Evolutionary conservation across 805 yeast genomes (phyloP).

Genomic region (Starmerella stellata): DNA sequence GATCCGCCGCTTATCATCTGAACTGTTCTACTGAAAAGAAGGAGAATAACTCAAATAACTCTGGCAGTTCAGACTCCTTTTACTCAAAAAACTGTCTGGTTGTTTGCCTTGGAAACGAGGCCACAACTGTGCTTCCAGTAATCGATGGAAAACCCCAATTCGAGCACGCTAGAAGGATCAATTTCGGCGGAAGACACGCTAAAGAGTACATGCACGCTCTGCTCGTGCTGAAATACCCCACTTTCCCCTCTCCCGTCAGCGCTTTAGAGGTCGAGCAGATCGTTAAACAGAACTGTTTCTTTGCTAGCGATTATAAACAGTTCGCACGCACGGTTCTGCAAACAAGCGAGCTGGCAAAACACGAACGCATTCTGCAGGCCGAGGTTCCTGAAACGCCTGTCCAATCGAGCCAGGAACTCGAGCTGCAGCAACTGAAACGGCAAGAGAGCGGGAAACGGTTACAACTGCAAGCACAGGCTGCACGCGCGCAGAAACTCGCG

Average conservation of each 20-base stretch:
- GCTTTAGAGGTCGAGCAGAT: slow-evolving; percentile 46
- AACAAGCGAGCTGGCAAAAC: slow-evolving; percentile 41
- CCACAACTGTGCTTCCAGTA: slow-evolving; percentile 70
- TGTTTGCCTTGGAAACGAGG: slow-evolving; percentile 64
- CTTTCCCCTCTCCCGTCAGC: slow-evolving; percentile 61
- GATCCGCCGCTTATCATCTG: slow-evolving; percentile 48
- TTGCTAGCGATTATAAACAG: slow-evolving; percentile 45
- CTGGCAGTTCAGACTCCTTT: slow-evolving; percentile 4
- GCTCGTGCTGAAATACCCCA: slow-evolving; percentile 71
- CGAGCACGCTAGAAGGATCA: slow-evolving; percentile 56
- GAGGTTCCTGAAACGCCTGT: slow-evolving; percentile 38
- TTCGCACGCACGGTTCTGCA: slow-evolving; percentile 44
- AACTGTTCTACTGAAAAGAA: too few species aligned
- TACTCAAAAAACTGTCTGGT: slow-evolving; percentile 40
- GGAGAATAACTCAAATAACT: slow-evolving; percentile 19
- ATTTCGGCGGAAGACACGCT: slow-evolving; percentile 78
- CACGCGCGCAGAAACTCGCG: slow-evolving; percentile 66
- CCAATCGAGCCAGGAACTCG: slow-evolving; percentile 34
- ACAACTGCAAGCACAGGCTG: slow-evolving; percentile 83
- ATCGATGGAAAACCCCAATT: slow-evolving; percentile 48
- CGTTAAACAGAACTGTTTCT: slow-evolving; percentile 61
- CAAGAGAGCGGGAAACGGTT: slow-evolving; percentile 71
- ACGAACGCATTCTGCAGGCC: slow-evolving; percentile 68
- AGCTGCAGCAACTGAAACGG: slow-evolving; percentile 66
- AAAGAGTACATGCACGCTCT: slow-evolving; percentile 43